Conservation (phyloP, 202 grass and related monocot species). For the Bolboschoenoplectus hybrid region DNA sequence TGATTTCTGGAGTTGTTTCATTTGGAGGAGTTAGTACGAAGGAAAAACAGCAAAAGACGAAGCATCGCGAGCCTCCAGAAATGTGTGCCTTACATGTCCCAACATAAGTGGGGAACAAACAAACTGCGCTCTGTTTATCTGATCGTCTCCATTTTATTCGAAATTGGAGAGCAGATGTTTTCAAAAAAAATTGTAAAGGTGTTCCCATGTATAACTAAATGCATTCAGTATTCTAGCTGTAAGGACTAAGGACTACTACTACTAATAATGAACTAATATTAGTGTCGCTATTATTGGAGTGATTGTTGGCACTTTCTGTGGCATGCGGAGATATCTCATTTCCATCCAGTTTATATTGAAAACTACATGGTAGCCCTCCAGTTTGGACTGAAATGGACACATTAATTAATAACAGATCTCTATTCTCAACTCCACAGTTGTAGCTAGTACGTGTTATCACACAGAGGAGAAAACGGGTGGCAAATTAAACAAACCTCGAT, state of each 20-base stretch:
- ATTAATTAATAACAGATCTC: neutral
- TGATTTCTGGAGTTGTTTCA: neutral
- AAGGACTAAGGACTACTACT: neutral
- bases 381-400: neutral
- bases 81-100: neutral
- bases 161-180: neutral
- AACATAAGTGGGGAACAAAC: neutral
- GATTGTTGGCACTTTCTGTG: neutral
- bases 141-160: neutral
- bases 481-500: constrained; percentile 53
- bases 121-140: neutral
- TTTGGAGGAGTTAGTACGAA: neutral
- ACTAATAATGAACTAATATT: constrained; percentile 2
- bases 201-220: neutral
- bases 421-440: neutral
- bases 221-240: neutral
- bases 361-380: neutral
- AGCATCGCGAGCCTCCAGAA: neutral
- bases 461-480: neutral
- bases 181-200: neutral
- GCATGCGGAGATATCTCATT: neutral
- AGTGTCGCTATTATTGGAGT: neutral
- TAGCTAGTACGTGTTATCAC: neutral
- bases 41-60: neutral
- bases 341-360: neutral